Evolutionary conservation across 495 filamentous ascomycete species (phyloP), one percentile per base, ranked within the genome.

Genomic region (Aspergillus affinis): DNA sequence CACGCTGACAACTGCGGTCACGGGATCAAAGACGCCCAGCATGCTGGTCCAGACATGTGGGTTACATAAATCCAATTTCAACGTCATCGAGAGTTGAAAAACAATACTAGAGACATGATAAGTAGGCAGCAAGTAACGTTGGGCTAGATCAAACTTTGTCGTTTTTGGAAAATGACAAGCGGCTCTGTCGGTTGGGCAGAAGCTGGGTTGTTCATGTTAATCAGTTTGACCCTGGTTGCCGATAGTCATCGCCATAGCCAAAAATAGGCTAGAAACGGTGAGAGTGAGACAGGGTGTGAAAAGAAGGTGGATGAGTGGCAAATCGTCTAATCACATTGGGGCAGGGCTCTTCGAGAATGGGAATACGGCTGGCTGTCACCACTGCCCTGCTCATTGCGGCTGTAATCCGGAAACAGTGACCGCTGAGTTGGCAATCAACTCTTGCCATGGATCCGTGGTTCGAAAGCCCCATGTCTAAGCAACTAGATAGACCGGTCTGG

Each of bases 21-120:
- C 76, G 77, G 71, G 76, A 80, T 65, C 63, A 65, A 52, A 69
- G 48, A 65, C 69, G 67, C 73, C 77, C 76, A 69, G 67, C 63
- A 61, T 65, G 56, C 63, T 74, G 77, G 72, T 73, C 66, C 66
- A 55, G 70, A 68, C 66, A 76, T 69, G 74, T 73, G 76, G 75
- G 75, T 72, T 72, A 56, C 32, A 54, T 49, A 50, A 76, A 77
- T 76, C 59, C 73, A 78, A 80, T 71, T 78, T 68, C 67, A 78
- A 78, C 76, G 75, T 80, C 75, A 61, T 59, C 54, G 59, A 54
- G 54, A 54, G 51, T 13, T 13, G 26, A 6, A 15, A 29, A 21
- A 58, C 36, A 15, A 41, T 17, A 41, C 10, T 41, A 41, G 10
- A 36, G 36, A 10, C 36, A 41, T 41, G 36, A 17, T 15, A 15